Evolutionary conservation across 345 rosid genomes (phyloP), one percentile per base, ranked within the genome.

Genomic region (Euphorbia tirucalli): DNA sequence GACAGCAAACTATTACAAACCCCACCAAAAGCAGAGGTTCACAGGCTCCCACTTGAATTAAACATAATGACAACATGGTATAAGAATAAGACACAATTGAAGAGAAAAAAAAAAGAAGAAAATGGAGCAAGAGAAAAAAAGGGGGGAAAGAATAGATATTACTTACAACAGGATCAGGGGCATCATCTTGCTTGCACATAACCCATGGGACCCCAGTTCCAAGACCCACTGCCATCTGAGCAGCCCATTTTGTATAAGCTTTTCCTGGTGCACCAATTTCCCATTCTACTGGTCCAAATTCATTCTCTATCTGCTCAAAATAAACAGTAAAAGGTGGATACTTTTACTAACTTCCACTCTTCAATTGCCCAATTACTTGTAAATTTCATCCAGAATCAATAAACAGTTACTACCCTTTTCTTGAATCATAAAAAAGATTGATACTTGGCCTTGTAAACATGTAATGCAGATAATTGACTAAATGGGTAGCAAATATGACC

Each of bases 141-240:
- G 61, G 28, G 65, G 39, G 4, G 4, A 35, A 35, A 35, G 39
- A 35, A n/a, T n/a, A n/a, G 39, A 35, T 35, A 35, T 35, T 35
- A 61, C 74, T 65, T 46, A 65, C 81, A 54, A 84, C 73, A 24
- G 85, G 85, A 69, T 84, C 83, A 59, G 87, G 87, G 13, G 85
- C 85, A 61, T 84, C 85, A 1, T 84, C 80, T 79, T 84, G 84
- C 77, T 84, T 84, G 84, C 85, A 84, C 87, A 84, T 84, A 22
- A 84, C 80, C 87, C 87, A 84, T 30, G 87, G 87, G 22, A 84
- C 87, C 32, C 85, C 87, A 11, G 85, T 82, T 43, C 73, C 78
- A 4, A 84, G 83, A 18, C 78, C 76, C 55, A 84, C 79, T 7
- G 87, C 87, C 87, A 81, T 82, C 22, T 71, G 61, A 5, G 85